Conservation (phyloP, 306 rosid species). For the Acacia melanoxylon region DNA sequence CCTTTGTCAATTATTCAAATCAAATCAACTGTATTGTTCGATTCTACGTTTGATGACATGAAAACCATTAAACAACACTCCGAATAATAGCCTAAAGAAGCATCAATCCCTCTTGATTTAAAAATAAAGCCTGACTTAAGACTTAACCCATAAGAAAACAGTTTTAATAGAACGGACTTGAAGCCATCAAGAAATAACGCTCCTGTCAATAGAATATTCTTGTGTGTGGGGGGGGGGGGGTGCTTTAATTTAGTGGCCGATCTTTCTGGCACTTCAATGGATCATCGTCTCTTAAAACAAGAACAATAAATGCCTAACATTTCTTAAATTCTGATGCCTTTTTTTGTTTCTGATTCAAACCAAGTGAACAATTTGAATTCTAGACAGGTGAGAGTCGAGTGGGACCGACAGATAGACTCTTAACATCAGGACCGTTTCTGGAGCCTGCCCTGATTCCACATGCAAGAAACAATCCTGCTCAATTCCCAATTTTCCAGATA, state of each 20-base stretch:
- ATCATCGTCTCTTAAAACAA: not conserved
- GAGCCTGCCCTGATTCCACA: constrained; percentile 28
- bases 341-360: not conserved
- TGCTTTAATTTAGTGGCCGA: not conserved
- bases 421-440: constrained; percentile 21
- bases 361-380: constrained; percentile 7
- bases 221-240: not conserved
- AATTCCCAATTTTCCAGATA: constrained; percentile 21
- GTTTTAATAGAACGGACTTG: not conserved
- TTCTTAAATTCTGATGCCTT: not conserved
- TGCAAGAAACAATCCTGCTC: constrained; percentile 26
- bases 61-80: not conserved
- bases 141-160: not conserved
- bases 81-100: not conserved
- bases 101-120: not conserved
- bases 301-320: not conserved
- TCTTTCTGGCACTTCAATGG: constrained; percentile 5
- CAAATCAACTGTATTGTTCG: not conserved
- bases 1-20: not conserved
- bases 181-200: not conserved
- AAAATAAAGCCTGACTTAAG: not conserved
- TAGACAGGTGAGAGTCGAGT: constrained; percentile 17
- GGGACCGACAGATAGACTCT: constrained; percentile 38
- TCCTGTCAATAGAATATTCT: not conserved
- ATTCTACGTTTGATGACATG: not conserved